phyloP scores from a whole-genome alignment of 2,329 filamentous ascomycete genomes.

The Zymoseptoria pseudotritici region DNA sequence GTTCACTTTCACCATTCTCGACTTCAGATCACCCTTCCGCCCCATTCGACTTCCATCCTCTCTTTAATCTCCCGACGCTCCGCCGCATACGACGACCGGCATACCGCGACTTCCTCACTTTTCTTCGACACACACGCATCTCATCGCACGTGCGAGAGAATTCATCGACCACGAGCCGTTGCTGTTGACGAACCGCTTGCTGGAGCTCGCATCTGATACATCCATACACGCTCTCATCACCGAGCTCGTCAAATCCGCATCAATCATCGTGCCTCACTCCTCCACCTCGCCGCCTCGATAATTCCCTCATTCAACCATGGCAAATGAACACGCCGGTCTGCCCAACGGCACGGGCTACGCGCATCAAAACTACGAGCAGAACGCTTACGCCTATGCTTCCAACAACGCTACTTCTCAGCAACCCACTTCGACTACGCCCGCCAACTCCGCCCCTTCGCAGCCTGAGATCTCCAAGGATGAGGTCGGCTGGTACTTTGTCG shows the following conservation, averaged over 20 bases:
- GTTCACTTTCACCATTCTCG: neutral
- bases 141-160: neutral
- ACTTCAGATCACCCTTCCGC: neutral
- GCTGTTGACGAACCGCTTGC: neutral
- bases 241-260: neutral
- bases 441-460: conserved; percentile 16
- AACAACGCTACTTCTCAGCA: conserved; percentile 18
- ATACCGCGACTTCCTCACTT: neutral
- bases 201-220: neutral
- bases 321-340: conserved; percentile 32
- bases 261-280: neutral
- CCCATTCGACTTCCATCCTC: neutral
- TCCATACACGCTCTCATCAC: neutral
- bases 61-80: neutral
- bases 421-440: conserved; percentile 16
- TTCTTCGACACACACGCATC: neutral
- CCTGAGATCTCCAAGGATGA: conserved; percentile 68
- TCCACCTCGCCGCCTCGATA: conserved; percentile 1
- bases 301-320: conserved; percentile 30
- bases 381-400: conserved; percentile 24
- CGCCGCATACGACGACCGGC: neutral
- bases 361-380: conserved; percentile 35
- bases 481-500: conserved; percentile 98
- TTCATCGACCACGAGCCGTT: neutral
- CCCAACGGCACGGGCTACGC: conserved; percentile 45